Evolutionary conservation across 2,329 filamentous ascomycete genomes (phyloP).

Genomic region (Aspergillus jensenii): DNA sequence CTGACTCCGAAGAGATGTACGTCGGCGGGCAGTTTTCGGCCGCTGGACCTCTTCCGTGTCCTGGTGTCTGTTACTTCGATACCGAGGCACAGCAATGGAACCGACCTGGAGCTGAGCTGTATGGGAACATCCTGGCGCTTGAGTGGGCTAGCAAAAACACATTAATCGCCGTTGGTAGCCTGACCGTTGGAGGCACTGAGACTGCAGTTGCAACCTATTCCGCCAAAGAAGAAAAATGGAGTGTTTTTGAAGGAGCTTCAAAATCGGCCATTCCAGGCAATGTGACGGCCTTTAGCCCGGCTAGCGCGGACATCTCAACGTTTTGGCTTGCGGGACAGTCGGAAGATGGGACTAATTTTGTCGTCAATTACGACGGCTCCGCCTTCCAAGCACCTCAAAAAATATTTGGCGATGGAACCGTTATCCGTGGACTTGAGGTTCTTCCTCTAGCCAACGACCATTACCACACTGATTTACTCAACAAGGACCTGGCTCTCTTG

Average conservation of each 20-base stretch:
- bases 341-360: constrained; percentile 67
- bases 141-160: constrained; percentile 72
- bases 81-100: constrained; percentile 73
- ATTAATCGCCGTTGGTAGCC: constrained; percentile 74
- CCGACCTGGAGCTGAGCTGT: constrained; percentile 70
- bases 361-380: constrained; percentile 78
- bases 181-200: constrained; percentile 65
- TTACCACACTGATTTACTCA: constrained; percentile 61
- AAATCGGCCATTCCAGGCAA: constrained; percentile 67
- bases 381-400: constrained; percentile 67
- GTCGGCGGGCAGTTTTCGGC: constrained; percentile 82
- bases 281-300: constrained; percentile 72
- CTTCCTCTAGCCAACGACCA: constrained; percentile 71
- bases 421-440: constrained; percentile 78
- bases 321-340: constrained; percentile 80
- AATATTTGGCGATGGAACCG: constrained; percentile 63
- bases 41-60: constrained; percentile 80
- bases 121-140: constrained; percentile 69
- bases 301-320: constrained; percentile 67
- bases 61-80: constrained; percentile 77
- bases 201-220: constrained; percentile 74
- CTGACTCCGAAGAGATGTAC: constrained; percentile 71
- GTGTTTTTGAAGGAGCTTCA: constrained; percentile 55
- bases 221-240: constrained; percentile 65
- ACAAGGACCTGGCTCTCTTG: constrained; percentile 69